These are phyloP conservation scores for Microthlaspi erraticum DNA, from an alignment of 345 rosid genomes.

Conservation along the genomic window DNA sequence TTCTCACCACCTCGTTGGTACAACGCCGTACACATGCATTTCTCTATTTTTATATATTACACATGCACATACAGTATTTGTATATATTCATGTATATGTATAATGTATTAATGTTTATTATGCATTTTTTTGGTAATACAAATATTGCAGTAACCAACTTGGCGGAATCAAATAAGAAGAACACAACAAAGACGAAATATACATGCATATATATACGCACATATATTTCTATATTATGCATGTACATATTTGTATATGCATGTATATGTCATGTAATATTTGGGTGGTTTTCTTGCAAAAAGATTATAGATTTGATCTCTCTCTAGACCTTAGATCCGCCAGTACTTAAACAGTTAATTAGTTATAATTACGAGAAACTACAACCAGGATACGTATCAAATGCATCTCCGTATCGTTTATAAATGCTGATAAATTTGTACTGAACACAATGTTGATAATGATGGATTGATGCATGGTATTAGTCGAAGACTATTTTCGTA, in stretches of 20 bases:
- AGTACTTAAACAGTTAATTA: slow-evolving; percentile 8
- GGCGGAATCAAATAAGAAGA: too few relatives aligned
- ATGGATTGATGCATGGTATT: background rate
- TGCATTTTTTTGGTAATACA: too few relatives aligned
- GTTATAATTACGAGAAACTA: background rate
- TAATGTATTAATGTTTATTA: background rate
- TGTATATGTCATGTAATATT: background rate
- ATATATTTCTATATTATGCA: background rate
- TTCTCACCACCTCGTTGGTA: slow-evolving; percentile 35
- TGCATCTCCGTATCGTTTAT: background rate
- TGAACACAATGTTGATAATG: background rate
- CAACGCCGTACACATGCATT: slow-evolving; percentile 36
- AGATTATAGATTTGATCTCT: background rate
- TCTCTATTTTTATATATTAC: slow-evolving; percentile 16
- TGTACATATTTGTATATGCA: background rate
- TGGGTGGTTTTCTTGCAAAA: slow-evolving; percentile 10
- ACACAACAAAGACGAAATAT: too few relatives aligned
- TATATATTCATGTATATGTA: background rate
- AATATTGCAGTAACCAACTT: too few relatives aligned
- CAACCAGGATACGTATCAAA: background rate
- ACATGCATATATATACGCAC: background rate
- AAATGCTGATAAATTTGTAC: background rate
- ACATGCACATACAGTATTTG: background rate
- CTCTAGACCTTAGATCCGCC: background rate
- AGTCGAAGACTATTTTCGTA: slow-evolving; percentile 4